Conservation (phyloP, 768 basidiomycete genomes). For the Leccinum truebloodii region DNA sequence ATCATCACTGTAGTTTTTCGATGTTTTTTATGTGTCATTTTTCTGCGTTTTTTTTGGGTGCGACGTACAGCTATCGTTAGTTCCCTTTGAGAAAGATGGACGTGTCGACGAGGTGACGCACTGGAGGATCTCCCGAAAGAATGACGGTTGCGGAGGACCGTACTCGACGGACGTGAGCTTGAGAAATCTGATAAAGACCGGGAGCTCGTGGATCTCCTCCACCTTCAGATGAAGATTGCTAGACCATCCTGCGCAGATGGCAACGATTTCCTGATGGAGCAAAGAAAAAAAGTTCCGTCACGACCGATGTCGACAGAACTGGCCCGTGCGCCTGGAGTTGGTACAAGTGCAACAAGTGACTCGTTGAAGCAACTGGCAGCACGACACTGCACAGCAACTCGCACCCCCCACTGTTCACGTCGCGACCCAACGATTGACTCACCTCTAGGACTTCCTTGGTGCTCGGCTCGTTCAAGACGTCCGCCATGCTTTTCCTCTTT, state of each 20-base stretch:
- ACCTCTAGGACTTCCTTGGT: constrained; percentile 29
- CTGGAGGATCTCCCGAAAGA: constrained; percentile 37
- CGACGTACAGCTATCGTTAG: not conserved
- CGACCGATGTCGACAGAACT: not conserved
- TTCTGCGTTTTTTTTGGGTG: constrained; percentile 17
- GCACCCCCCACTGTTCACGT: not conserved
- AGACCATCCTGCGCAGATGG: constrained; percentile 59
- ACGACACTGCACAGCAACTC: not conserved
- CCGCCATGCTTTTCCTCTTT: constrained; percentile 1
- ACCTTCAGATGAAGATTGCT: constrained; percentile 54
- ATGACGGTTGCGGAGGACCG: constrained; percentile 36
- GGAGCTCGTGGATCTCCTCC: constrained; percentile 50
- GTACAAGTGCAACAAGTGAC: not conserved
- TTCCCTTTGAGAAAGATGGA: not conserved
- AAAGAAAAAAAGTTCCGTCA: not conserved
- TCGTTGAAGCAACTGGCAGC: not conserved
- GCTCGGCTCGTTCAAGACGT: constrained; percentile 24
- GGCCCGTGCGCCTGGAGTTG: not conserved
- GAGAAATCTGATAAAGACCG: constrained; percentile 48
- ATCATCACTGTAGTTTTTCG: constrained; percentile 40
- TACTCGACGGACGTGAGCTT: constrained; percentile 37
- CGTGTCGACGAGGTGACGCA: constrained; percentile 13
- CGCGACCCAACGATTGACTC: constrained; percentile 6
- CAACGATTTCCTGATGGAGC: constrained; percentile 49
- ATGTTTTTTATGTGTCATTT: constrained; percentile 11